Percentiles rank a stretch among this genome's conserved stretches.
phyloP scores from a whole-genome alignment of 148 eudicot species.

The Bassia scoparia region DNA sequence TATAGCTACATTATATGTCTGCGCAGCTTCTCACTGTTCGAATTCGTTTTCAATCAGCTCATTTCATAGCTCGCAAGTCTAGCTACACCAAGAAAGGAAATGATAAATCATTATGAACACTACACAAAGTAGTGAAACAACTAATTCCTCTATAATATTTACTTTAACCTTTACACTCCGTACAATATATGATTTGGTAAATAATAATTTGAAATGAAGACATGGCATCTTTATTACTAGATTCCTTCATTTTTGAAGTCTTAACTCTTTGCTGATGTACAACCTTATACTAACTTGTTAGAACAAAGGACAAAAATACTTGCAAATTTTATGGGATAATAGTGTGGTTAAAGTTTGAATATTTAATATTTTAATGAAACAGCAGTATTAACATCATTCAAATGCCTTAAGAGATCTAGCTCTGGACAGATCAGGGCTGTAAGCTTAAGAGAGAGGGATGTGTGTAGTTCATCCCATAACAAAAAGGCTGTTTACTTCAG shows the following conservation, averaged over 20 bases:
- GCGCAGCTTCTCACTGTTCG: slow-evolving; percentile 79
- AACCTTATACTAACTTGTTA: too few species aligned
- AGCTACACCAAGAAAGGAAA: slow-evolving; percentile 40
- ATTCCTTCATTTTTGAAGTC: background rate
- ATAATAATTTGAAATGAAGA: background rate
- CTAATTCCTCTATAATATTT: background rate
- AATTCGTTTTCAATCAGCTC: slow-evolving; percentile 91
- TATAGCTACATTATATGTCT: slow-evolving; percentile 80
- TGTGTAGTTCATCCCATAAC: too few species aligned
- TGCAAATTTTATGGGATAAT: too few species aligned
- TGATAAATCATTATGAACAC: slow-evolving; percentile 11
- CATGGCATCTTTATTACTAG: background rate
- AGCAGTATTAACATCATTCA: too few species aligned
- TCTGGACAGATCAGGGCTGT: too few species aligned
- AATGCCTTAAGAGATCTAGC: too few species aligned
- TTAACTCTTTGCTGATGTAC: too few species aligned
- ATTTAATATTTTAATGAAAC: too few species aligned
- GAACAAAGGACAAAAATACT: too few species aligned
- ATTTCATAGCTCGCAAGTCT: slow-evolving; percentile 85
- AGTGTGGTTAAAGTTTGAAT: too few species aligned
- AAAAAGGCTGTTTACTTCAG: too few species aligned
- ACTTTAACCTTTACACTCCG: background rate
- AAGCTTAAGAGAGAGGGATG: too few species aligned
- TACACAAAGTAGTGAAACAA: slow-evolving; percentile 1
- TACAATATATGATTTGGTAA: background rate